Percentiles rank a stretch among this genome's conserved stretches.
Conservation (phyloP, 208 protist genomes). For the Trypanosoma congolense region DNA sequence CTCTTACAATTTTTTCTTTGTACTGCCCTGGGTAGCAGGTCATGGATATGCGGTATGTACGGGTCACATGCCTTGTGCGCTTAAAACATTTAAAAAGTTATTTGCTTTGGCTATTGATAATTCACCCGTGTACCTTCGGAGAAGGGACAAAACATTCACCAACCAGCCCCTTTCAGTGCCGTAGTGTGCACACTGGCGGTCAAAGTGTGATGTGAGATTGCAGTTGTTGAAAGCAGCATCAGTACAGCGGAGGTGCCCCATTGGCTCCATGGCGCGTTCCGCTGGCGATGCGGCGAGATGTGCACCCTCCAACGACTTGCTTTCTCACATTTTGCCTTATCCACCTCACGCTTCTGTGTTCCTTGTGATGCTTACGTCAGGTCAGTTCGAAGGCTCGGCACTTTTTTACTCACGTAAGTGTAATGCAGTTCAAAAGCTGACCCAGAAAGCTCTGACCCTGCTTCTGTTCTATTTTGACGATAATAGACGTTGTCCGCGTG, state of each 20-base stretch:
- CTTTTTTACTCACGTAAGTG: slow-evolving; percentile 11
- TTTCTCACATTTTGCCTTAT: not conserved
- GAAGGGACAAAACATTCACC: slow-evolving; percentile 20
- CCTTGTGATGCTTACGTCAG: not conserved
- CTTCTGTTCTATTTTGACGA: not conserved
- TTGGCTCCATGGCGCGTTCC: slow-evolving; percentile 11
- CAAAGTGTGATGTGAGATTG: slow-evolving; percentile 32
- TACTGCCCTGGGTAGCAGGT: too few relatives aligned
- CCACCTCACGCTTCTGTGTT: not conserved
- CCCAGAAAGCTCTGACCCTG: slow-evolving; percentile 10
- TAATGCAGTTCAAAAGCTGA: slow-evolving; percentile 23
- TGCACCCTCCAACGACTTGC: not conserved
- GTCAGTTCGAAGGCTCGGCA: slow-evolving; percentile 21
- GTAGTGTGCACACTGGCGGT: slow-evolving; percentile 18
- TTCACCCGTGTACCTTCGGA: too few relatives aligned
- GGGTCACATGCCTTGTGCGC: too few relatives aligned
- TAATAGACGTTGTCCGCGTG: too few relatives aligned
- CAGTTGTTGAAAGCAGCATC: slow-evolving; percentile 22
- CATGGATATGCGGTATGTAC: too few relatives aligned
- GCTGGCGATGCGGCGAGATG: slow-evolving; percentile 35
- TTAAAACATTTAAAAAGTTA: too few relatives aligned
- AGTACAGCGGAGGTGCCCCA: slow-evolving; percentile 25
- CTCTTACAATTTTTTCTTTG: too few relatives aligned
- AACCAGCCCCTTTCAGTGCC: slow-evolving; percentile 27
- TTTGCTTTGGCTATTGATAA: too few relatives aligned